Evolutionary conservation across 176 grass and related monocot species (phyloP), one percentile per base, ranked within the genome.

Genomic region (Rhipidocladum racemiflorum): DNA sequence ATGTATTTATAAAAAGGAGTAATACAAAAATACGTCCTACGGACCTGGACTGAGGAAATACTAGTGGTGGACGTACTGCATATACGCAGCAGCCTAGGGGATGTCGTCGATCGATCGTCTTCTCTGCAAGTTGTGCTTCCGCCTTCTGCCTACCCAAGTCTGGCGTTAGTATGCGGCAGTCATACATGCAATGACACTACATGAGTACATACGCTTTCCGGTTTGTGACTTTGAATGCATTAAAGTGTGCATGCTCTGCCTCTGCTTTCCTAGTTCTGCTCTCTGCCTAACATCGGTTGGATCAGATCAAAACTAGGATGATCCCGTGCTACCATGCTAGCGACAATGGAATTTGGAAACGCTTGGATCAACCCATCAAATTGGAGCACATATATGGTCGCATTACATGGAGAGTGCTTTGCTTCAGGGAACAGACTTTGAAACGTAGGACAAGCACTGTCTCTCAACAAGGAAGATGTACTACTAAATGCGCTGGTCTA

Each of bases 101-200:
- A 69, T 59, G 65, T 70, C 79, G 79, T 70, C 50, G 10, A 55
- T n/a, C n/a, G n/a, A n/a, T n/a, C n/a, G 65, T 61, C 25, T 29
- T 12, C 6, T 6, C 7, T 55, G 8, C 53, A 23, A 1, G 6
- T 9, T 55, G 53, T 56, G 53, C 53, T 55, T 55, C 21, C 51
- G 43, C n/a, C n/a, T n/a, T n/a, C n/a, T n/a, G n/a, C 62, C 75
- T 77, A 57, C 25, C 11, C 20, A 61, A 44, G 55, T 14, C 9
- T 36, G 21, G 51, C 72, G 9, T n/a, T 56, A 74, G 4, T 32
- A 9, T 65, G 51, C 25, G 4, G 50, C n/a, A n/a, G n/a, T n/a
- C n/a, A n/a, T n/a, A n/a, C n/a, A n/a, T n/a, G n/a, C n/a, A n/a
- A n/a, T n/a, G n/a, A n/a, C n/a, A 10, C 61, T 17, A 49, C 44